These are phyloP conservation scores for Ziziphus jujuba DNA, from an alignment of 306 rosid species.

Conservation along the genomic window DNA sequence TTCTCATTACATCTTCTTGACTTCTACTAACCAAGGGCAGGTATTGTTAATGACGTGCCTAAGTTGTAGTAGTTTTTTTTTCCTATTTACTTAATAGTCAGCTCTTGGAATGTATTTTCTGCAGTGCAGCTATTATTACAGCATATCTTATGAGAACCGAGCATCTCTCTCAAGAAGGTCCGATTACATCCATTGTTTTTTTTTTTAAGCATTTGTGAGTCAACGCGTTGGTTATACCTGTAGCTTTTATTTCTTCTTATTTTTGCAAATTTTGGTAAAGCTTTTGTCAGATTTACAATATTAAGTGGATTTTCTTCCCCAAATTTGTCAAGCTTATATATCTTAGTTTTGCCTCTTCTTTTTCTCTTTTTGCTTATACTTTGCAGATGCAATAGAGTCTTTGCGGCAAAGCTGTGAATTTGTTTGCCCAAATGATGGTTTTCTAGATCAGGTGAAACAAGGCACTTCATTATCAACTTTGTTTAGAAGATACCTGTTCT, in stretches of 20 bases:
- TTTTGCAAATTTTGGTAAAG: not conserved
- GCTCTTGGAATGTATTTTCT: constrained; percentile 40
- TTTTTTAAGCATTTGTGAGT: constrained; percentile 33
- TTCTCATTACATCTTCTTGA: not conserved
- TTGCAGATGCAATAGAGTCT: constrained; percentile 83
- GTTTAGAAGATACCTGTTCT: constrained; percentile 11
- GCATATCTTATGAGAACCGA: constrained; percentile 92
- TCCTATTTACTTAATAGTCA: constrained; percentile 21
- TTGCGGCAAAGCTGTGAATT: constrained; percentile 66
- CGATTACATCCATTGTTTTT: constrained; percentile 29
- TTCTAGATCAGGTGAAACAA: constrained; percentile 75
- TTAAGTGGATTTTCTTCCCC: not conserved
- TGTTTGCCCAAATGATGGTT: constrained; percentile 98
- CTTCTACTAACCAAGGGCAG: not conserved
- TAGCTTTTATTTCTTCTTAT: constrained; percentile 5
- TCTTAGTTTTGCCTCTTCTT: not conserved
- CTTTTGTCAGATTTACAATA: not conserved
- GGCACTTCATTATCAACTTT: constrained; percentile 15
- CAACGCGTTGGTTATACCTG: constrained; percentile 29
- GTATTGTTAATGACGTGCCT: not conserved
- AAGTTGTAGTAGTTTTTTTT: constrained; percentile 1
- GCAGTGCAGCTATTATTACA: constrained; percentile 90
- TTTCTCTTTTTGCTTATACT: constrained; percentile 9
- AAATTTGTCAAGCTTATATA: constrained; percentile 1
- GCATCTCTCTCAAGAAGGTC: constrained; percentile 80